Base-by-base conservation (phyloP, 352 stramenopile genomes). In the Saprolegnia parasitica region DNA sequence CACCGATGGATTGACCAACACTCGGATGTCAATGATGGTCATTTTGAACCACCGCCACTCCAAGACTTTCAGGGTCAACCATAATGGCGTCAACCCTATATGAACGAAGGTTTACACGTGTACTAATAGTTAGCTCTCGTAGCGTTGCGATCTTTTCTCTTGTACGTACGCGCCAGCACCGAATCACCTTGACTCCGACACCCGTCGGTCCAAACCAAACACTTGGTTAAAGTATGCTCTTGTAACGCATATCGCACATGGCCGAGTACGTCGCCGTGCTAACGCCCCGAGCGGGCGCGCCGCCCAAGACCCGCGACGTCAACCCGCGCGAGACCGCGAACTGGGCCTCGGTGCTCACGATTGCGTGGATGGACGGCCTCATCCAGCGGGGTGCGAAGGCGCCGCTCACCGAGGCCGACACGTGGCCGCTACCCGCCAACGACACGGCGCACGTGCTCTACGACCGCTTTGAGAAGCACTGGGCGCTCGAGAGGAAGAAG, bases 351-450 rank as follows among this genome's bases (percentile, higher is more conserved):
- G 60, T 81, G 56, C 73, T 78, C 37, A 83, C 77, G 23, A 74
- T 89, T 24, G 84, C 73, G 73, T 89, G 81, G 81, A 47, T 89
- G 29, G 73, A 82, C 35, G 74, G 74, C 35, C 57, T 89, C 29
- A 73, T 89, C 8, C 23, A 29, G 35, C 67, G 68, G 5, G 81
- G 78, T 1, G 78, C 78, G 50, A 68, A 70, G 18, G 18, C 54
- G 5, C 73, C 79, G 29, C 66, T 89, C 29, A 58, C 76, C 18
- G 74, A 83, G 21, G 20, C 65, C 1, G 65, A 56, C 8, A 78
- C 86, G 16, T 87, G 78, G 77, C 72, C 75, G 10, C 56, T 88
- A 21, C 76, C 79, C 2, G 26, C 71, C n/a, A 60, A 56, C 15
- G 81, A 88, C 58, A 72, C 78, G 66, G 72, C 79, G n/a, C 50